Evolutionary conservation across 768 basidiomycete species (phyloP).

Genomic region (Mycena crocata): DNA sequence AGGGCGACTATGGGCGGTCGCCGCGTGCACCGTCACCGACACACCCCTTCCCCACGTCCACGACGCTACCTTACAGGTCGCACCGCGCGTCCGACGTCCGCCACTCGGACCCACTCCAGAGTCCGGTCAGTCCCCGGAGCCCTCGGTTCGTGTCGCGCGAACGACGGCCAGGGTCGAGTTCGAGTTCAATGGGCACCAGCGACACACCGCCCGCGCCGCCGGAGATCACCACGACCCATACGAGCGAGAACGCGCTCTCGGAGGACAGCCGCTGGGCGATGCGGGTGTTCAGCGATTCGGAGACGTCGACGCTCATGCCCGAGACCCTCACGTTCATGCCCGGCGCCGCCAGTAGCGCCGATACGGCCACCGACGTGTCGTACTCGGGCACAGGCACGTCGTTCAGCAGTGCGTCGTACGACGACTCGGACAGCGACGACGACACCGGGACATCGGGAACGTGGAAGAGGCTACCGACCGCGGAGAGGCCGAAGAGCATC

Average conservation of each 20-base stretch:
- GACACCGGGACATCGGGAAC: constrained; percentile 57
- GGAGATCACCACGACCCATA: constrained; percentile 19
- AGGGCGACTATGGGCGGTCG: constrained; percentile 52
- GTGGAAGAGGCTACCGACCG: constrained; percentile 57
- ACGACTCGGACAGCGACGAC: constrained; percentile 59
- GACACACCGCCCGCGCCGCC: constrained; percentile 27
- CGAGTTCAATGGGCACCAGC: constrained; percentile 43
- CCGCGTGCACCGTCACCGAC: constrained; percentile 51
- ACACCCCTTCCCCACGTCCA: constrained; percentile 32
- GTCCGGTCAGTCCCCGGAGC: constrained; percentile 67
- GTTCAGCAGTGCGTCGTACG: constrained; percentile 46
- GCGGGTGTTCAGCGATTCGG: constrained; percentile 4
- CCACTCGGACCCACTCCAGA: constrained; percentile 66
- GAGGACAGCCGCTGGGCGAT: constrained; percentile 24
- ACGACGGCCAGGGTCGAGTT: constrained; percentile 37
- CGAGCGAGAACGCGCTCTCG: not conserved
- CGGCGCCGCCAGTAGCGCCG: not conserved
- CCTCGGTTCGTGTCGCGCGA: constrained; percentile 53
- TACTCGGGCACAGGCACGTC: too few relatives aligned
- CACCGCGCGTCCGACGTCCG: constrained; percentile 56
- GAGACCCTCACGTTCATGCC: constrained; percentile 27
- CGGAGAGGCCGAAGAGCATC: constrained; percentile 44
- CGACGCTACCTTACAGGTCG: constrained; percentile 22
- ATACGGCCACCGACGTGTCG: constrained; percentile 34
- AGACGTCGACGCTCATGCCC: constrained; percentile 17